Base-by-base conservation (phyloP, 2,329 filamentous ascomycete species). In the Ophiostoma ulmi region DNA sequence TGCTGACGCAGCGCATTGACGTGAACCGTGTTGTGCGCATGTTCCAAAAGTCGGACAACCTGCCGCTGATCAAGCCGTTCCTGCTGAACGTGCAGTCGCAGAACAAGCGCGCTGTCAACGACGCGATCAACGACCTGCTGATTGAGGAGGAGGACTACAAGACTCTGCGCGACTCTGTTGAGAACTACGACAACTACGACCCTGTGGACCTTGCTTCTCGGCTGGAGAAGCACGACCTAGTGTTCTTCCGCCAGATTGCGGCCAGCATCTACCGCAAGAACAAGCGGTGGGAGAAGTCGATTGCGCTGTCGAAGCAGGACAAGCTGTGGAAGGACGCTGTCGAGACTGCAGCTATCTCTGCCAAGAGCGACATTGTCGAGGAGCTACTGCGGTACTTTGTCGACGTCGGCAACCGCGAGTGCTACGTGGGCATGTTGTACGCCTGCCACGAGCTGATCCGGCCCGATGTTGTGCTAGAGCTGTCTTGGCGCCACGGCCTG, bases 81-180 rank as follows among this genome's bases (percentile, higher is more conserved):
- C 83, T 99, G 76, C 88, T 99, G 72, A 97, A 93, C 76, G 96
- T 99, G 36, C 95, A 99, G 82, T 82, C 88, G 17, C 95, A 99
- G 82, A 99, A 99, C 86, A 99, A 99, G 89, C 92, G 93, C 75
- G 92, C 92, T 69, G 95, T 99, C 78, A 99, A 99, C 81, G 93
- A 96, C 78, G 95, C 95, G 36, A 97, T 99, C 82, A 97, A 99
- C 79, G 95, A 99, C 78, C 83, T 99, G 66, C 84, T 99, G 76
- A 99, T 99, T 72, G 95, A 99, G 81, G 95, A 99, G 80, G 96
- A 99, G 79, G 96, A 99, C 79, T 94, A 99, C 87, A 98, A 99
- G 89, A 97, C 94, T 20, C 86, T 99, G 38, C 91, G 93, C 69
- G 95, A 99, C 81, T 99, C 95, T 1, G 94, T 97, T 13, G 93